phyloP scores from a whole-genome alignment of 495 filamentous ascomycete species.

The Aspergillus heteromorphus region DNA sequence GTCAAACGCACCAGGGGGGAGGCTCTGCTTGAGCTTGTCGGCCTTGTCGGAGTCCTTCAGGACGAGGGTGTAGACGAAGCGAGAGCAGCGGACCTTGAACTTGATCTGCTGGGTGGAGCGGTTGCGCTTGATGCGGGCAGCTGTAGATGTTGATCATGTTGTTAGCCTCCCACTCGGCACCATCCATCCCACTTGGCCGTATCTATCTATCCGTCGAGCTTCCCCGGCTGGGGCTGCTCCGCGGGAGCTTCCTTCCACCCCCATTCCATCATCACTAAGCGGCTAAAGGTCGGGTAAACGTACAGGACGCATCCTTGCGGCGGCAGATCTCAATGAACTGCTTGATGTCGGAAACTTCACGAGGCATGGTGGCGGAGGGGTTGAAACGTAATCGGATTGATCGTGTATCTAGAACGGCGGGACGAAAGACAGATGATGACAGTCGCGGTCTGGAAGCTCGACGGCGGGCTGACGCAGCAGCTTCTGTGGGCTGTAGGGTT shows the following conservation, averaged over 20 bases:
- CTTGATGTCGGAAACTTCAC: constrained; percentile 99
- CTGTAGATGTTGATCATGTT: constrained; percentile 39
- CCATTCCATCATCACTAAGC: background rate
- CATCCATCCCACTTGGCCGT: constrained; percentile 15
- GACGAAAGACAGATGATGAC: background rate
- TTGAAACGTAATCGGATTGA: constrained; percentile 6
- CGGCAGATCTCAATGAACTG: constrained; percentile 99
- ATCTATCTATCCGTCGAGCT: background rate
- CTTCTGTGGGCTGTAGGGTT: constrained; percentile 8
- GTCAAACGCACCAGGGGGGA: constrained; percentile 77
- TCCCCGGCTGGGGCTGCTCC: background rate
- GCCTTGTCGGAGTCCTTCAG: constrained; percentile 98
- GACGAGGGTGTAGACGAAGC: constrained; percentile 92
- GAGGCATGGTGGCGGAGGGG: constrained; percentile 68
- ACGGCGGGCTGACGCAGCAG: constrained; percentile 2
- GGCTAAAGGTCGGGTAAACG: constrained; percentile 25
- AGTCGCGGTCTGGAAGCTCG: constrained; percentile 16
- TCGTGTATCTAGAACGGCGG: constrained; percentile 5
- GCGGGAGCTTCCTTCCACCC: constrained; percentile 3
- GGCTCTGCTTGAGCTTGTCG: constrained; percentile 99
- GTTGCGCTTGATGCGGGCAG: constrained; percentile 97
- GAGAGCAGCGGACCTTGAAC: constrained; percentile 99
- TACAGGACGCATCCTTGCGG: constrained; percentile 97
- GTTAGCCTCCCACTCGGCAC: constrained; percentile 8
- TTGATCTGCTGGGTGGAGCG: constrained; percentile 83